Base-by-base conservation (phyloP, 371 early-diverging fungal genomes). In the Haplosporangium sp. region DNA sequence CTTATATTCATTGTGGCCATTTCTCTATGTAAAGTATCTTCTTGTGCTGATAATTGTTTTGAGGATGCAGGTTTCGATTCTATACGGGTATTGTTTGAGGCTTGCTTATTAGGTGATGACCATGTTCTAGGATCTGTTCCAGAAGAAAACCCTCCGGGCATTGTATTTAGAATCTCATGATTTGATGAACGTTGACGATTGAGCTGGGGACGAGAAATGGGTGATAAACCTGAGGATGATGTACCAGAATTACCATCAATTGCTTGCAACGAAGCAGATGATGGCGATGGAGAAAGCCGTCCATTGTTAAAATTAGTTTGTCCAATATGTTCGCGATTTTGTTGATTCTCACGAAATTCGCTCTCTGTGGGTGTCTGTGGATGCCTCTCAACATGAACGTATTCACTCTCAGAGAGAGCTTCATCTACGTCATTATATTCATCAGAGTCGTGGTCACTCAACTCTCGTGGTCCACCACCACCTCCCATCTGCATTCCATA, bases 401-500 rank as follows among this genome's bases (percentile, higher is more conserved):
- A 82, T 35, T 82, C 82, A 13, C 63, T 72, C 50, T 82, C 82
- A 3, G 82, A 82, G 3, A 75, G 55, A 4, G 82, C 82, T 60
- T 82, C 82, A 27, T 75, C 70, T 55, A 65, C 67, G 53, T 82
- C 82, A 37, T 75, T 82, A 47, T 82, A 82, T 63, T 82, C 82
- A 38, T 82, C 82, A 34, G 79, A 79, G 9, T 82, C 82, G 39
- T 75, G 57, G 40, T 82, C 82, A 44, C 82, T 82, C 59, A 82
- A 61, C 45, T 82, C 69, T 2, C 82, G 57, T 34, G 82, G 82
- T 9, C 72, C 82, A n/a, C 65, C 69, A 17, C 76, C 72, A 19
- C 66, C 82, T 7, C 76, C 82, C 67, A 82, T 56, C 27, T 82
- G 82, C 82, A 82, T 82, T 44, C 66, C 82, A 44, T 82, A 82